Evolutionary conservation across 257 asterid genomes (phyloP).

Genomic region (Nemophila menziesii): DNA sequence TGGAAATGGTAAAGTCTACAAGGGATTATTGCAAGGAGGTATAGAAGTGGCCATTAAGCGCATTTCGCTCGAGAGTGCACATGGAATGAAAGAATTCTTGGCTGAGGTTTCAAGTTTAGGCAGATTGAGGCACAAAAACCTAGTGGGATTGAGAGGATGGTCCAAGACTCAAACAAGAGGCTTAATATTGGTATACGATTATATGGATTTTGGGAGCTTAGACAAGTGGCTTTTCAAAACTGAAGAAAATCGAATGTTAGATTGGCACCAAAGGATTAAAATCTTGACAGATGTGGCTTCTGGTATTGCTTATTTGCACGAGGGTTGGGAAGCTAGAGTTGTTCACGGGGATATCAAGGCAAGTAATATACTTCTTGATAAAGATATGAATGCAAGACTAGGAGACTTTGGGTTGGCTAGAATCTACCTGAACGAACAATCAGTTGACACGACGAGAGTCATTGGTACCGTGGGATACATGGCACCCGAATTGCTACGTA

Average conservation of each 20-base stretch:
- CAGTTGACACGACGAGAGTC: conserved; percentile 11
- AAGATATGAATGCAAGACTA: conserved; percentile 6
- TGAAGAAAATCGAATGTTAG: conserved; percentile 14
- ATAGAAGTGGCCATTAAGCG: conserved; percentile 28
- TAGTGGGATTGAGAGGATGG: conserved; percentile 40
- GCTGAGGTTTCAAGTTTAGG: conserved; percentile 42
- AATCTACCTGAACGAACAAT: conserved; percentile 9
- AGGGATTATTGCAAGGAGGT: conserved; percentile 25
- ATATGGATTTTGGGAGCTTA: conserved; percentile 39
- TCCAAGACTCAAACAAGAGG: conserved; percentile 27
- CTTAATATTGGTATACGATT: conserved; percentile 36
- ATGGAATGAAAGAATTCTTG: conserved; percentile 28
- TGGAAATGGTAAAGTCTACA: conserved; percentile 38
- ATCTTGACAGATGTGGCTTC: conserved; percentile 10
- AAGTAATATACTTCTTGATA: conserved; percentile 14
- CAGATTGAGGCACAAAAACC: conserved; percentile 36
- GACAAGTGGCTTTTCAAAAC: conserved; percentile 25
- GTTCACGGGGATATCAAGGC: conserved; percentile 15
- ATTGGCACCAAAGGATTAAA: conserved; percentile 21
- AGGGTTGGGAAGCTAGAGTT: conserved; percentile 13
- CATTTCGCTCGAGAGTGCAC: conserved; percentile 23
- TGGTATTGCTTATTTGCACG: conserved; percentile 13
- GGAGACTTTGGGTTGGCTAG: conserved; percentile 19
- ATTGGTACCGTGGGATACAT: conserved; percentile 14
- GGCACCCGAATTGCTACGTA: conserved; percentile 11